Percentiles rank a stretch among this genome's conserved stretches.
Evolutionary conservation across 805 yeast species (phyloP).

Genomic region (Starmerella apicola): DNA sequence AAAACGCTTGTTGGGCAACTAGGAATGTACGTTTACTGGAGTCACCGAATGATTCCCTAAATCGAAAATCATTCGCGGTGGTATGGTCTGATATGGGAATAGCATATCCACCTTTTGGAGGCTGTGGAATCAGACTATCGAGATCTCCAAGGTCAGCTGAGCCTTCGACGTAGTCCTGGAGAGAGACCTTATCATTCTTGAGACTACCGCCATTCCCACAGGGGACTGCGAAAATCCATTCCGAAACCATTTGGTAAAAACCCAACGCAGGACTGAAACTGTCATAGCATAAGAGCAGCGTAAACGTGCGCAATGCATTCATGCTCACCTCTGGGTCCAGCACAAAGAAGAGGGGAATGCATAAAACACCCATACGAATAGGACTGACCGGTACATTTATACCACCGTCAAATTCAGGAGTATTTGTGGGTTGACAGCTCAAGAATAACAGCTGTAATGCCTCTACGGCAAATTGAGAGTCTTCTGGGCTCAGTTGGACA

Average conservation of each 20-base stretch:
- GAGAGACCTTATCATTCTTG: neutral
- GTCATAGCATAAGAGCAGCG: neutral
- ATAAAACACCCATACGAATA: neutral
- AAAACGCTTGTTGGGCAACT: conserved; percentile 5
- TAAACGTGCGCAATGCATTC: conserved; percentile 2
- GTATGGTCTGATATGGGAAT: too few species aligned
- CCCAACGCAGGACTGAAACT: conserved; percentile 4
- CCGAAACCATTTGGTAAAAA: neutral
- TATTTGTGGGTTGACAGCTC: too few species aligned
- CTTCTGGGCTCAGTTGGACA: too few species aligned
- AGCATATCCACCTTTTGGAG: too few species aligned
- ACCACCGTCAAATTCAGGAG: too few species aligned
- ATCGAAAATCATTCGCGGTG: neutral
- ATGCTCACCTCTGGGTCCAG: neutral
- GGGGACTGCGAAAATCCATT: conserved; percentile 1
- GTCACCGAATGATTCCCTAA: neutral
- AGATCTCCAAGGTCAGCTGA: neutral
- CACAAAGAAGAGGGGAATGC: neutral
- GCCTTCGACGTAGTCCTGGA: neutral
- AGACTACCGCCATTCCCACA: conserved; percentile 6
- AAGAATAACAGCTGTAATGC: too few species aligned
- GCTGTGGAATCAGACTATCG: neutral
- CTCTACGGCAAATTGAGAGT: too few species aligned
- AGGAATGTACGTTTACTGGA: neutral
- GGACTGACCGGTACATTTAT: too few species aligned